These are phyloP conservation scores for Gloeophyllum trabeum DNA, from an alignment of 768 basidiomycete species.

Conservation along the genomic window DNA sequence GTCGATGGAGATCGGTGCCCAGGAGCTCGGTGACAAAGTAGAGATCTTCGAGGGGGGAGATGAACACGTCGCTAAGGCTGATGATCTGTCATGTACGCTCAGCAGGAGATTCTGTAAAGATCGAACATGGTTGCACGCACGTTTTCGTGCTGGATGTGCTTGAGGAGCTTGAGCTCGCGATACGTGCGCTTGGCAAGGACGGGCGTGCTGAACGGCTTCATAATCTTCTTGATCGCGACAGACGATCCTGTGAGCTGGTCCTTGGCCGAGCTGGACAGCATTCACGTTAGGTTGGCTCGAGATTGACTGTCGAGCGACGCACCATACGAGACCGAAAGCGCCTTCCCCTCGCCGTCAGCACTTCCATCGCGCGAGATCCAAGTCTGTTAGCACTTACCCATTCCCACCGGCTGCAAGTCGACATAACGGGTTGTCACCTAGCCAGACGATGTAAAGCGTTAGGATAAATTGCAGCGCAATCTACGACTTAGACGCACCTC, in stretches of 20 bases:
- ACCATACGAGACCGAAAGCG: constrained; percentile 99
- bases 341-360: too few relatives aligned
- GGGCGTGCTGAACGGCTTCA: constrained; percentile 99
- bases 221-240: constrained; percentile 99
- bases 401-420: constrained; percentile 97
- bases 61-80: constrained; percentile 97
- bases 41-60: constrained; percentile 98
- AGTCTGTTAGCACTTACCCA: constrained; percentile 85
- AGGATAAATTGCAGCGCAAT: constrained; percentile 5
- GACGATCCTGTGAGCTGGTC: constrained; percentile 90
- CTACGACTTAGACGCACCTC: constrained; percentile 49
- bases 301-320: constrained; percentile 13
- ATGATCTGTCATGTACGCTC: constrained; percentile 58
- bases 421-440: constrained; percentile 98
- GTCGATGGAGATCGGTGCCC: constrained; percentile 94
- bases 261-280: constrained; percentile 65
- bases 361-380: too few relatives aligned
- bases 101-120: constrained; percentile 2
- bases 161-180: constrained; percentile 93
- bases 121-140: constrained; percentile 29
- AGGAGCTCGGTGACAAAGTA: constrained; percentile 99
- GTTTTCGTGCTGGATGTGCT: constrained; percentile 98
- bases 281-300: constrained; percentile 4
- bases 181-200: constrained; percentile 98
- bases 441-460: too few relatives aligned